Conservation (phyloP, 2,329 filamentous ascomycete species). For the Fusarium marasasianum region DNA sequence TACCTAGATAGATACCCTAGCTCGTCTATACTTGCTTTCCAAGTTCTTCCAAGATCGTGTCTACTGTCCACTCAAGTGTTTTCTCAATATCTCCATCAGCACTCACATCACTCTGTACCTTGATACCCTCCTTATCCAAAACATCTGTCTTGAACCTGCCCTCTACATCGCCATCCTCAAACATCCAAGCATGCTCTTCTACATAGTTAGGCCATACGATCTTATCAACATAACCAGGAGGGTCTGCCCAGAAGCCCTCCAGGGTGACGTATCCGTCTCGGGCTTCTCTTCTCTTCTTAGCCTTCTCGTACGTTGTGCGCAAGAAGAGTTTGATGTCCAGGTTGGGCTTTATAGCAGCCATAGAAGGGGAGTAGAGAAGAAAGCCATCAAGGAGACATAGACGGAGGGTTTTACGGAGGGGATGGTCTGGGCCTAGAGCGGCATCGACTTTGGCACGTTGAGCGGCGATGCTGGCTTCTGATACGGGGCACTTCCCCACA, state of each 20-base stretch:
- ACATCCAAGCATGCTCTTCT: slow-evolving; percentile 81
- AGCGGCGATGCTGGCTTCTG: slow-evolving; percentile 56
- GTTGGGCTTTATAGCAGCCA: slow-evolving; percentile 64
- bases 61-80: slow-evolving; percentile 75
- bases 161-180: slow-evolving; percentile 74
- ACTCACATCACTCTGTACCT: slow-evolving; percentile 57
- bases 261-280: slow-evolving; percentile 81
- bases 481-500: slow-evolving; percentile 63
- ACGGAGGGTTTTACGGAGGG: slow-evolving; percentile 49
- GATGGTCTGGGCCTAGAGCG: slow-evolving; percentile 57
- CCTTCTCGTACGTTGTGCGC: slow-evolving; percentile 70
- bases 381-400: slow-evolving; percentile 90
- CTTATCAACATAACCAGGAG: slow-evolving; percentile 91
- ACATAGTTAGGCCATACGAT: slow-evolving; percentile 98
- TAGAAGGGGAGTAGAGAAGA: slow-evolving; percentile 74
- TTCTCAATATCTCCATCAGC: slow-evolving; percentile 68
- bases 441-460: slow-evolving; percentile 58
- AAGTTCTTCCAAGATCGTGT: slow-evolving; percentile 63
- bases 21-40: slow-evolving; percentile 40
- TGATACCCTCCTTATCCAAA: slow-evolving; percentile 55
- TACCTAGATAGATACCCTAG: not conserved
- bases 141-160: slow-evolving; percentile 60
- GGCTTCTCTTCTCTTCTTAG: slow-evolving; percentile 72
- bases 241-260: slow-evolving; percentile 95
- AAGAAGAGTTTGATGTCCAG: slow-evolving; percentile 85